Evolutionary conservation across 1,139 yeast species (phyloP).

Genomic region (Zygosaccharomyces pseudobailii): DNA sequence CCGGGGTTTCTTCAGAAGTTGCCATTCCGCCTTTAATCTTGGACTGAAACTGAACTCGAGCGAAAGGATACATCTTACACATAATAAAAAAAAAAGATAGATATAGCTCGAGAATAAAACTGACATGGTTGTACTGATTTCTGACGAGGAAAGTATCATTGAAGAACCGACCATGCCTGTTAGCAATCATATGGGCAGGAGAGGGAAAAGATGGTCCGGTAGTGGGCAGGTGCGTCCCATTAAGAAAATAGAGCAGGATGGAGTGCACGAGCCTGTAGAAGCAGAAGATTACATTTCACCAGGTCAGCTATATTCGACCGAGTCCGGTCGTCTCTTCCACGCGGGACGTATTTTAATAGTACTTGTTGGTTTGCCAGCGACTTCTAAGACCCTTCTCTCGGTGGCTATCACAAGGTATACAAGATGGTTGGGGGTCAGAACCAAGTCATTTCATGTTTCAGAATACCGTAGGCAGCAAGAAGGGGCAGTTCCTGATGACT

Average conservation of each 20-base stretch:
- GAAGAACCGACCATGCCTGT: constrained; percentile 20
- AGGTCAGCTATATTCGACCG: constrained; percentile 88
- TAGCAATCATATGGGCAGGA: constrained; percentile 50
- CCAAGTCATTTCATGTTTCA: constrained; percentile 88
- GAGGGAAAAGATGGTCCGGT: constrained; percentile 43
- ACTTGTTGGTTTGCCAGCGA: constrained; percentile 90
- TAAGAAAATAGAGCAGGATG: constrained; percentile 23
- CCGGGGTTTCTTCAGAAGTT: background rate
- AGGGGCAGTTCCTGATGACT: constrained; percentile 59
- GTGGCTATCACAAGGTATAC: constrained; percentile 87
- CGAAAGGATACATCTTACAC: background rate
- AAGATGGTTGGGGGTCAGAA: constrained; percentile 92
- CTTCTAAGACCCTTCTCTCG: constrained; percentile 92
- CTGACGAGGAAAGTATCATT: constrained; percentile 32
- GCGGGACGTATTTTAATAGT: constrained; percentile 92
- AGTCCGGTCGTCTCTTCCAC: constrained; percentile 83
- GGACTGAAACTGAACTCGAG: background rate
- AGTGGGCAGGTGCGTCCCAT: constrained; percentile 9
- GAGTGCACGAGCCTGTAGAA: constrained; percentile 35
- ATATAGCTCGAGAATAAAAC: background rate
- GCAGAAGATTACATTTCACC: constrained; percentile 48
- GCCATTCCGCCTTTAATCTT: background rate
- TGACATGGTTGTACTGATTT: constrained; percentile 32
- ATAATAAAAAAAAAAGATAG: background rate
- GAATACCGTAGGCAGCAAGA: constrained; percentile 74